These are phyloP conservation scores for Rubroboletus satanas DNA, from an alignment of 768 basidiomycete species.

Conservation along the genomic window DNA sequence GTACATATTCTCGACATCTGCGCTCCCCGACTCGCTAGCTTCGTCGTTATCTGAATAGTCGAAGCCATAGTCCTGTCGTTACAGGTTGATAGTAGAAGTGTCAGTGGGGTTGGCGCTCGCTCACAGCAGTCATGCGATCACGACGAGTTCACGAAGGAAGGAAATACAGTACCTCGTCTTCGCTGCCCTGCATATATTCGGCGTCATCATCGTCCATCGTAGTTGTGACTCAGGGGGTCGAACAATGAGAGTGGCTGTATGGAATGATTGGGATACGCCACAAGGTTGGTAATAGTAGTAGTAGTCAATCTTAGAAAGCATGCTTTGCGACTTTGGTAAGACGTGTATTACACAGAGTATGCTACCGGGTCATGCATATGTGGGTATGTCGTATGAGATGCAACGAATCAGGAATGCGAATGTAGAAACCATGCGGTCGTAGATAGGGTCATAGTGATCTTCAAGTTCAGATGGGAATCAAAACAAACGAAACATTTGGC, in stretches of 20 bases:
- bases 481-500: neutral
- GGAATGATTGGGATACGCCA: constrained; percentile 5
- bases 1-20: constrained; percentile 97
- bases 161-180: constrained; percentile 63
- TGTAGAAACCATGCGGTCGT: neutral
- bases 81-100: neutral
- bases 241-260: constrained; percentile 4
- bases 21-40: constrained; percentile 72
- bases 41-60: constrained; percentile 93
- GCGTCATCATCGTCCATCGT: constrained; percentile 91
- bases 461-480: constrained; percentile 3
- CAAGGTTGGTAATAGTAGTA: neutral
- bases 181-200: constrained; percentile 88
- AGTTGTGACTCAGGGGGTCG: constrained; percentile 2
- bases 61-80: constrained; percentile 83
- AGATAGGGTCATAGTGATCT: neutral
- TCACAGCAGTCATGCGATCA: constrained; percentile 1
- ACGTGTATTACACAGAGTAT: constrained; percentile 24
- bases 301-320: neutral
- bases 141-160: neutral
- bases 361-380: constrained; percentile 24
- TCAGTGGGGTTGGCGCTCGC: constrained; percentile 1
- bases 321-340: neutral
- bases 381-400: constrained; percentile 18
- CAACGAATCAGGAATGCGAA: constrained; percentile 11